Base-by-base conservation (phyloP, 2,329 filamentous ascomycete species). In the Tolypocladium ophioglossoides region DNA sequence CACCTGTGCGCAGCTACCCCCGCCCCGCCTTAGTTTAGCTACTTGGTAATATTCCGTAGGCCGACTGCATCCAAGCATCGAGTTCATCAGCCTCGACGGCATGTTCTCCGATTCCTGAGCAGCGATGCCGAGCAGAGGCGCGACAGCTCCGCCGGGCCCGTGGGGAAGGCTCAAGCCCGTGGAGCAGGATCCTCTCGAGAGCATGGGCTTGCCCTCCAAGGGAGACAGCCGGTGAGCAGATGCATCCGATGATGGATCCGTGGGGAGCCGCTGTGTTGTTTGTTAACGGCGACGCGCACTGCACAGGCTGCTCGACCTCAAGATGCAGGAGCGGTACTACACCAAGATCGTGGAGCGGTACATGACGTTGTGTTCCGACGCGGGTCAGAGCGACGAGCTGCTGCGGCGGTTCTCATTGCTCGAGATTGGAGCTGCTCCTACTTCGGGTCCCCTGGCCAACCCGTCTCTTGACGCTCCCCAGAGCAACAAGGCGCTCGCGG, bases 281-380 rank as follows among this genome's bases (percentile, higher is more conserved):
- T 48, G 39, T 22, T 52, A 16, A 50, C 44, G 11, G 22, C 8
- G 24, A 34, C 38, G 14, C 2, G 14, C 9, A 8, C 2, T 35
- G 27, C 9, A 20, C 59, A 89, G 87, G 63, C 74, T 91, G 38
- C 79, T 89, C 55, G 84, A 92, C 62, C 75, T 79, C 70, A 89
- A 88, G 71, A 81, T 80, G 9, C 92, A 97, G 71, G 87, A 95
- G 68, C 77, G 77, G 53, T 96, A 92, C 74, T 96, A 92, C 71
- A 84, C 85, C 66, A 89, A 85, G 66, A 95, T 96, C 63, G 84
- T 91, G 55, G 86, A 92, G 66, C 84, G 90, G 50, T 96, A 95
- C 72, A 86, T 96, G 81, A 83, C 83, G 58, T 95, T 96, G 69
- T 95, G 91, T 74, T 87, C 88, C 51, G 78, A 85, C 38, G 83